Base-by-base conservation (phyloP, 352 stramenopile species). In the Phytopythium sindhum region DNA sequence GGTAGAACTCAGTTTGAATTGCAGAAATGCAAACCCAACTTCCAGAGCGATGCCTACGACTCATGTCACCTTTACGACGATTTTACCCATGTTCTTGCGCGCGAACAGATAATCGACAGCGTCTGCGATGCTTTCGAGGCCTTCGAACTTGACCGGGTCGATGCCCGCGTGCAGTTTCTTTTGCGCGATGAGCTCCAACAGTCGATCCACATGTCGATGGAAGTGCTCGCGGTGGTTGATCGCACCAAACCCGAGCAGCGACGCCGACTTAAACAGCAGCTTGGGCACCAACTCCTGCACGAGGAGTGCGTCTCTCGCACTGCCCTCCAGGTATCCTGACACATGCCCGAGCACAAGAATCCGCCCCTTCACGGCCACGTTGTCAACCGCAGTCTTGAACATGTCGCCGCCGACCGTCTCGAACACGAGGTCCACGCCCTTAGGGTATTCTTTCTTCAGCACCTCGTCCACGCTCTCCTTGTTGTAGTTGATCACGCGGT, bases 1-100 rank as follows among this genome's bases (percentile, higher is more conserved):
- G n/a, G n/a, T n/a, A n/a, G n/a, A n/a, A n/a, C n/a, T n/a, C n/a
- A n/a, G n/a, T n/a, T n/a, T n/a, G n/a, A n/a, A n/a, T n/a, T n/a
- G n/a, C n/a, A n/a, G n/a, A n/a, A n/a, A n/a, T n/a, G n/a, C n/a
- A n/a, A n/a, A n/a, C n/a, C 33, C 7, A 14, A 10, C 14, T 39
- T 39, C 10, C 7, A 39, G 7, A 6, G 31, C 33, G 14, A 15
- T 11, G 3, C 3, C 33, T 10, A 4, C 23, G 14, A 24, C 63
- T 70, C 75, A 80, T 17, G 55, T 73, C 33, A 93, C 71, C 58
- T 89, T 80, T 50, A 95, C 78, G 29, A 90, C 75, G 65, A 96
- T 78, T 69, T 96, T 96, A 67, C 87, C 87, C 21, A 85, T 90
- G 59, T 88, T 90, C 62, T 89, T 88, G 74, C 87, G 78, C 54